Evolutionary conservation across 2,329 filamentous ascomycete species (phyloP), one percentile per base, ranked within the genome.

Genomic region (Ophiocordyceps sinensis): DNA sequence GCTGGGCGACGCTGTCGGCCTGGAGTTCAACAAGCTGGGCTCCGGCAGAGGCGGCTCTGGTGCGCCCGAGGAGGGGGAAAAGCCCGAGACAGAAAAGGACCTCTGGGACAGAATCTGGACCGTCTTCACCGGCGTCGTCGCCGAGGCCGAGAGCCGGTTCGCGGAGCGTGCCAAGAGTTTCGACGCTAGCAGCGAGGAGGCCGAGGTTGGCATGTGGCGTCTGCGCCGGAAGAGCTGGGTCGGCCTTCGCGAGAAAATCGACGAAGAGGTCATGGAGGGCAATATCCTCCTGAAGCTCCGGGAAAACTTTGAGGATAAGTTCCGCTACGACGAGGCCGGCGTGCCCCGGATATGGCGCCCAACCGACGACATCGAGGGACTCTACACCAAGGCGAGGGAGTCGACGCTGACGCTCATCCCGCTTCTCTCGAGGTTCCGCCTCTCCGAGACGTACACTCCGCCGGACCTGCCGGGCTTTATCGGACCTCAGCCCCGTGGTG

Each of bases 291-390:
- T 96, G 51, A 98, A 98, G 68, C 75, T 98, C 40, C 79, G 91
- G 30, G 91, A 98, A 62, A 96, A 95, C 66, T 98, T 98, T 51
- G 91, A 98, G 63, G 91, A 98, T 66, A 95, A 94, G 63, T 98
- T 98, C 74, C 82, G 91, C 48, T 98, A 98, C 54, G 91, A 98
- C 53, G 88, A 95, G 44, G 79, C 79, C 7, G 91, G 91, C 23
- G 91, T 98, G 5, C 91, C 91, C 5, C 76, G 91, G 44, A 94
- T 98, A 61, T 98, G 91, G 91, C 79, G 88, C 21, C 91, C 91
- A 2, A 88, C 82, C 2, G 91, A 98, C 57, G 91, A 98, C 56
- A 98, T 98, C 45, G 91, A 98, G 65, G 88, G 89, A 37, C 69
- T 93, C 35, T 98, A 96, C 62, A 95, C 87, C 30, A 82, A 79